Base-by-base conservation (phyloP, 2,329 filamentous ascomycete genomes). In the Chaetomiaceae sp. region DNA sequence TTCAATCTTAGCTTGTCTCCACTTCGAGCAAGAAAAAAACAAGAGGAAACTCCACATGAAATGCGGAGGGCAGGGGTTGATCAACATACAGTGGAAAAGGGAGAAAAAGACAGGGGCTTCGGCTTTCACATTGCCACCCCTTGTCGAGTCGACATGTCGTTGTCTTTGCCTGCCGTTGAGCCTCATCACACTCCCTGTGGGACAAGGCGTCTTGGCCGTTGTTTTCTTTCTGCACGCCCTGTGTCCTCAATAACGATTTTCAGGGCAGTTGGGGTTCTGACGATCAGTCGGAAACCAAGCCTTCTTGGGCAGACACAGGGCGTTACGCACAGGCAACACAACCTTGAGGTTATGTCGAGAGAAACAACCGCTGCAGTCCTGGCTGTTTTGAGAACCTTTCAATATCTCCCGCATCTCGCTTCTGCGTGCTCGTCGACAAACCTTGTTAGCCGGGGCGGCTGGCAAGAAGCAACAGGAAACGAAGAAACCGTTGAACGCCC, bases 351-450 rank as follows among this genome's bases (percentile, higher is more conserved):
- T 31, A 27, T 9, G 31, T 42, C 27, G 27, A 14, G 22, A 22
- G 15, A 17, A 19, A 49, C 36, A 34, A 6, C 38, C 20, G 37
- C 27, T 44, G 38, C 42, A 39, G 22, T 27, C 33, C 15, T 27
- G 9, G 8, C 43, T 36, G 19, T 27, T 38, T 46, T n/a, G 23
- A 19, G 12, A n/a, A 25, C 12, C 22, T 47, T 36, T 29, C 38
- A 39, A 53, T 44, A 48, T 48, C 22, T 48, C 27, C 38, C 34
- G 40, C 39, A 50, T 49, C 33, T 50, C 52, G 52, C 52, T 49
- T 54, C 46, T 45, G 46, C 40, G 34, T 45, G 25, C 34, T 31
- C 14, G 31, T 14, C 23, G 29, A 29, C 27, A 11, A 12, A 12
- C 27, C 3, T 31, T 31, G 9, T 27, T 31, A 19, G 17, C 48